A percentile compares a stretch with the other conserved stretches of the same genome.
These are phyloP conservation scores for Sporobolomyces phaffii DNA, from an alignment of 768 basidiomycete genomes.

Conservation along the genomic window DNA sequence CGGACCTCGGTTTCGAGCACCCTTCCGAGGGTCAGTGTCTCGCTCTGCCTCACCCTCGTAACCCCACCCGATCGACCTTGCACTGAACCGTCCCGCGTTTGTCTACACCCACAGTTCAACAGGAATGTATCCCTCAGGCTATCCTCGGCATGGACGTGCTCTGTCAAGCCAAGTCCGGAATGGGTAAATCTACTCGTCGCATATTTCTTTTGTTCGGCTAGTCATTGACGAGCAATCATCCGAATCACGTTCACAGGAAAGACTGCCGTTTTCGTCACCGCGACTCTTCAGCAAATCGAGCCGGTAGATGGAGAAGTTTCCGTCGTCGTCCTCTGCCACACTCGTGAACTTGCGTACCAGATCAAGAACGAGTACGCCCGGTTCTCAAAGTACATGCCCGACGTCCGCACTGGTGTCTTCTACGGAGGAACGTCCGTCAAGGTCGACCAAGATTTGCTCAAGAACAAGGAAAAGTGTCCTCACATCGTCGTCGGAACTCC, in stretches of 20 bases:
- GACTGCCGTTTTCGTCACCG: slow-evolving; percentile 97
- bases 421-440: slow-evolving; percentile 92
- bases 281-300: slow-evolving; percentile 94
- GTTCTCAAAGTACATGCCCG: slow-evolving; percentile 99
- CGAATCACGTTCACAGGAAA: slow-evolving; percentile 63
- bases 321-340: slow-evolving; percentile 96
- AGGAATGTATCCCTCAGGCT: slow-evolving; percentile 99
- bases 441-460: slow-evolving; percentile 87
- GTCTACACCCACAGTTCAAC: slow-evolving; percentile 64
- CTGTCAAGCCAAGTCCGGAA: slow-evolving; percentile 97
- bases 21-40: slow-evolving; percentile 81
- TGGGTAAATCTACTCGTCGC: slow-evolving; percentile 44
- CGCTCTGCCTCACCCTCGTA: background rate
- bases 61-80: background rate
- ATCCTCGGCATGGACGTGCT: slow-evolving; percentile 99
- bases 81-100: no score
- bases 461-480: slow-evolving; percentile 94
- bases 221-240: no score
- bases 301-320: slow-evolving; percentile 97
- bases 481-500: slow-evolving; percentile 99
- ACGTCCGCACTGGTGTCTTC: slow-evolving; percentile 93
- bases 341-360: slow-evolving; percentile 97
- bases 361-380: slow-evolving; percentile 99
- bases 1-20: slow-evolving; percentile 99
- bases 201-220: background rate